phyloP scores from a whole-genome alignment of 306 rosid species.

The Malus sieversii region DNA sequence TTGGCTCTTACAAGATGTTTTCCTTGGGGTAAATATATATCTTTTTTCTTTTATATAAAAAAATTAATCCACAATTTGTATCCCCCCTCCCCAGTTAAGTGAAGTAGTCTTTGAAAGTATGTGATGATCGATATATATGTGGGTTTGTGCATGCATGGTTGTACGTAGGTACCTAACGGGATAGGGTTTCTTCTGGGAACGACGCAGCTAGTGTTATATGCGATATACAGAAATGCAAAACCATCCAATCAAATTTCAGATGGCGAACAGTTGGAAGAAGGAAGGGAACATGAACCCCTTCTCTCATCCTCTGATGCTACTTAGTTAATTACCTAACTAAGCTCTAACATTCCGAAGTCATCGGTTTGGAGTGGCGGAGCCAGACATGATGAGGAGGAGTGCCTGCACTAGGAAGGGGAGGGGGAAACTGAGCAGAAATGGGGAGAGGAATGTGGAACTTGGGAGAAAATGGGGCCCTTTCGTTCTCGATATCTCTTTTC shows the following conservation, averaged over 20 bases:
- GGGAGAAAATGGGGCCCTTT: too few relatives aligned
- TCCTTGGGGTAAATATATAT: constrained; percentile 42
- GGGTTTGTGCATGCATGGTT: not conserved
- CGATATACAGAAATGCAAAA: constrained; percentile 13
- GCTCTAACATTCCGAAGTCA: not conserved
- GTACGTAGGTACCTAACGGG: constrained; percentile 30
- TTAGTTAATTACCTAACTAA: too few relatives aligned
- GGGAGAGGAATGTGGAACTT: not conserved
- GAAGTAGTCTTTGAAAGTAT: too few relatives aligned
- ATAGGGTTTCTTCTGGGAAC: constrained; percentile 26
- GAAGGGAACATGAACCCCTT: constrained; percentile 12
- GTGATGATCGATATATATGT: not conserved
- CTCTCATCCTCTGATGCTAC: not conserved
- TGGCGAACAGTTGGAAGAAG: constrained; percentile 6
- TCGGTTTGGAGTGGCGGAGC: not conserved
- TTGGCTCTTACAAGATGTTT: constrained; percentile 37
- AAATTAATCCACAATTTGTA: too few relatives aligned
- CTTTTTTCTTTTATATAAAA: not conserved
- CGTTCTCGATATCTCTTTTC: too few relatives aligned
- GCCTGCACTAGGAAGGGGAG: not conserved
- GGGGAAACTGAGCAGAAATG: not conserved
- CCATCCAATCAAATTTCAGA: not conserved
- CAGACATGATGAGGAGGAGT: not conserved
- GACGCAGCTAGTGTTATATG: constrained; percentile 22
- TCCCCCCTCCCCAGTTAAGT: too few relatives aligned